Conservation (phyloP, 2,329 filamentous ascomycete genomes). For the Ceratocystis papillata region DNA sequence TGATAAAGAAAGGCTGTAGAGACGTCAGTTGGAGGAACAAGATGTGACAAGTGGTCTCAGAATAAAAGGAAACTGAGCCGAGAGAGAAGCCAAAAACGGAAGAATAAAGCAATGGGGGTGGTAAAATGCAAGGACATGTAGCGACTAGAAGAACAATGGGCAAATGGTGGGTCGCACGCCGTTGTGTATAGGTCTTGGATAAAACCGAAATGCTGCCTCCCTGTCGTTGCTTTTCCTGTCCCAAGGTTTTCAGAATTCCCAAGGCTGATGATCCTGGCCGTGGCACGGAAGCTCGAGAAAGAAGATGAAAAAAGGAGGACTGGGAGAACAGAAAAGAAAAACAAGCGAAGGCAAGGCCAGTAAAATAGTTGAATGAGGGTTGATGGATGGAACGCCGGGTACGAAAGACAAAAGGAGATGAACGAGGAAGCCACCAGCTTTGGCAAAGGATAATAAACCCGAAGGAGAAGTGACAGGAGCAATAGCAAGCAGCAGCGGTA, state of each 20-base stretch:
- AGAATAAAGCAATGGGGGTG: not conserved
- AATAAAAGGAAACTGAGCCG: not conserved
- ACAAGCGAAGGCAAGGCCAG: conserved; percentile 3
- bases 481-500: not conserved
- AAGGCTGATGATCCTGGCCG: conserved; percentile 3
- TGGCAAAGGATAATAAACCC: not conserved
- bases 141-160: not conserved
- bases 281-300: not conserved
- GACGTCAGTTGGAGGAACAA: not conserved
- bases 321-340: not conserved
- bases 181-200: not conserved
- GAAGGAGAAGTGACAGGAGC: not conserved
- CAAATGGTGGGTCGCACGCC: not conserved
- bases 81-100: not conserved
- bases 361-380: not conserved
- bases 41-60: not conserved
- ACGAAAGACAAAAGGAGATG: not conserved
- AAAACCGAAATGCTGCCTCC: not conserved
- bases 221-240: not conserved
- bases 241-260: too few relatives aligned
- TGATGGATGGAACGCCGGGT: not conserved
- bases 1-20: not conserved
- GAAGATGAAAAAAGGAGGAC: not conserved
- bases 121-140: too few relatives aligned
- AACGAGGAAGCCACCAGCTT: not conserved